phyloP scores from a whole-genome alignment of 2,329 filamentous ascomycete species.

The Rutstroemia sydowiana region DNA sequence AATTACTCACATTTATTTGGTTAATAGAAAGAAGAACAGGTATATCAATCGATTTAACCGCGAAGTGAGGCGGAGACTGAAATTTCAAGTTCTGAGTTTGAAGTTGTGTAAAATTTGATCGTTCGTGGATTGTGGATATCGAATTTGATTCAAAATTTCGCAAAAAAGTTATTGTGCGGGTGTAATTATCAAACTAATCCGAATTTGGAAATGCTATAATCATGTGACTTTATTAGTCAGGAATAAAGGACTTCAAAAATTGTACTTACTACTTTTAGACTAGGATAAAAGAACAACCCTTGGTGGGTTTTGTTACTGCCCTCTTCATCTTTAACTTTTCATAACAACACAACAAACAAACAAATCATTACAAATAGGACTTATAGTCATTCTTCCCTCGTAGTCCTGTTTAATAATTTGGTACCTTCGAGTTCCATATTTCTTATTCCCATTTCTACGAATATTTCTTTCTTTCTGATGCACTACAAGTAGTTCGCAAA shows the following conservation, averaged over 20 bases:
- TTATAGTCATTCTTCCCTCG: not conserved
- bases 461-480: conserved; percentile 13
- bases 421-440: not conserved
- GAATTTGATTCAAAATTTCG: conserved; percentile 6
- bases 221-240: conserved; percentile 7
- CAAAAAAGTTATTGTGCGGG: conserved; percentile 9
- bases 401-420: not conserved
- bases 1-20: conserved; percentile 23
- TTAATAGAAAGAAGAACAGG: conserved; percentile 50
- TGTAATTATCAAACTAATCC: not conserved
- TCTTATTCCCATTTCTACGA: not conserved
- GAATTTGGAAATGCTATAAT: not conserved
- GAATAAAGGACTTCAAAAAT: too few relatives aligned
- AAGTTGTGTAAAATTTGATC: not conserved
- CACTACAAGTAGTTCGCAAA: conserved; percentile 8
- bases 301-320: not conserved
- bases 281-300: too few relatives aligned
- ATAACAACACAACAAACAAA: conserved; percentile 2
- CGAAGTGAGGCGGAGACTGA: conserved; percentile 95
- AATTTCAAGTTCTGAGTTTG: conserved; percentile 65
- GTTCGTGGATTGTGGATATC: conserved; percentile 8
- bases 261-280: too few relatives aligned
- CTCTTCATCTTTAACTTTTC: not conserved
- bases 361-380: too few relatives aligned
- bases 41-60: conserved; percentile 99